Percentiles rank a stretch among this genome's conserved stretches.
Evolutionary conservation across 768 basidiomycete genomes (phyloP).

Genomic region (Termitomyces sp.): DNA sequence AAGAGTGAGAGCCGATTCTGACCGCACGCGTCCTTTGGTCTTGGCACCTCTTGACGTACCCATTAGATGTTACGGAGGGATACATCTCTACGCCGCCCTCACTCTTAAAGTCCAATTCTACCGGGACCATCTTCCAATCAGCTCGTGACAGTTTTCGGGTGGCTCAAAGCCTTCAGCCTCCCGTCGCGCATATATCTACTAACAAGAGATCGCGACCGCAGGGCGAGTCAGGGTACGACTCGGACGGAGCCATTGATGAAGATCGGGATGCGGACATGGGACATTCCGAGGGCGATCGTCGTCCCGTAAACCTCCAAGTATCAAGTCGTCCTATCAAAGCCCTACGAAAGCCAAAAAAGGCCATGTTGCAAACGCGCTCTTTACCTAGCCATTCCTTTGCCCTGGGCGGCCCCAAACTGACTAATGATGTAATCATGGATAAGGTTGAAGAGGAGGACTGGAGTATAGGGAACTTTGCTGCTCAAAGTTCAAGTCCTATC

Average conservation of each 20-base stretch:
- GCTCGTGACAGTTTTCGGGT: constrained; percentile 53
- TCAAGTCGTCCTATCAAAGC: constrained; percentile 32
- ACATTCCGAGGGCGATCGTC: constrained; percentile 6
- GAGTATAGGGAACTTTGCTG: constrained; percentile 24
- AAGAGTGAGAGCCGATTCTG: constrained; percentile 41
- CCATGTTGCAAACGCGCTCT: constrained; percentile 30
- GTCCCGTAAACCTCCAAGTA: not conserved
- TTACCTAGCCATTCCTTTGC: constrained; percentile 26
- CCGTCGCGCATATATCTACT: constrained; percentile 7
- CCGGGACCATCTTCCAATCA: constrained; percentile 44
- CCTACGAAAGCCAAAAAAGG: constrained; percentile 29
- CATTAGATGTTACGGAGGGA: constrained; percentile 56
- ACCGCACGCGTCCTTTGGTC: not conserved
- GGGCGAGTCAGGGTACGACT: constrained; percentile 20
- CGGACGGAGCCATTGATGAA: constrained; percentile 21
- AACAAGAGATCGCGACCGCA: constrained; percentile 35
- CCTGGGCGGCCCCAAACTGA: constrained; percentile 9
- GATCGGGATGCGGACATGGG: constrained; percentile 8
- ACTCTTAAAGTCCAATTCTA: constrained; percentile 35
- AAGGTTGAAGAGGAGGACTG: constrained; percentile 32
- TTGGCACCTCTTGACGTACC: constrained; percentile 23
- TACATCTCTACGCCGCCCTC: constrained; percentile 39
- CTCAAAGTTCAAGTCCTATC: constrained; percentile 1
- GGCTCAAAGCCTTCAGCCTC: constrained; percentile 25
- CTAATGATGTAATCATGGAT: constrained; percentile 8